Percentiles rank a stretch among this genome's conserved stretches.
These are phyloP conservation scores for Chara braunii DNA, from an alignment of 139 green algal species.

Conservation along the genomic window DNA sequence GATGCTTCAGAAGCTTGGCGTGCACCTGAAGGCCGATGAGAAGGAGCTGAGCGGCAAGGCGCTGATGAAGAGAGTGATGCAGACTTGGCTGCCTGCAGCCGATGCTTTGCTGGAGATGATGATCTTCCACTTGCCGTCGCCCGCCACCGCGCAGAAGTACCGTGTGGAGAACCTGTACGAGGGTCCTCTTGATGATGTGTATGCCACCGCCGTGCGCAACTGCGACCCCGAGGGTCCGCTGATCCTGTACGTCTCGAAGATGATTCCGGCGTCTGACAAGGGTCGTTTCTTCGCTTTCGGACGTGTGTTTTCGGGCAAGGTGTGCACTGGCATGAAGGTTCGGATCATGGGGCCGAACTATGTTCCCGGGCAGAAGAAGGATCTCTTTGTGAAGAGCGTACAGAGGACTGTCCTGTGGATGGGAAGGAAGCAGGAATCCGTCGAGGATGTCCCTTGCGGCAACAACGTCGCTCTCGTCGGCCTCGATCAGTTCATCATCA, in stretches of 20 bases:
- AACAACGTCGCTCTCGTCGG: slow-evolving; percentile 98
- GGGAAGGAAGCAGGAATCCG: slow-evolving; percentile 90
- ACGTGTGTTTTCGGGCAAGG: slow-evolving; percentile 89
- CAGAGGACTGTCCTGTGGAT: slow-evolving; percentile 99
- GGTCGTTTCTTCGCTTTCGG: slow-evolving; percentile 98
- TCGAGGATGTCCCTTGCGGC: slow-evolving; percentile 95
- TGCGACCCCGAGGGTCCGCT: slow-evolving; percentile 90
- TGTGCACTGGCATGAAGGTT: slow-evolving; percentile 89
- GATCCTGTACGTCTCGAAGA: slow-evolving; percentile 99
- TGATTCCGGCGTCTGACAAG: slow-evolving; percentile 97
- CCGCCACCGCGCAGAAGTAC: slow-evolving; percentile 84
- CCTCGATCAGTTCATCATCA: slow-evolving; percentile 98
- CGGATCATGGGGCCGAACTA: slow-evolving; percentile 99
- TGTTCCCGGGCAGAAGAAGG: slow-evolving; percentile 95
- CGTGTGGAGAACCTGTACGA: slow-evolving; percentile 96
- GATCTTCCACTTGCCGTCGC: slow-evolving; percentile 73
- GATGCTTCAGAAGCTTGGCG: slow-evolving; percentile 85
- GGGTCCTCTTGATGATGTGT: slow-evolving; percentile 89
- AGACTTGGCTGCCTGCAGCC: slow-evolving; percentile 86
- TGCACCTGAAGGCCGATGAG: slow-evolving; percentile 83
- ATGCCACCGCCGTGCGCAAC: slow-evolving; percentile 85
- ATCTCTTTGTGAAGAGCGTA: slow-evolving; percentile 96
- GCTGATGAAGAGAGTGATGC: slow-evolving; percentile 71
- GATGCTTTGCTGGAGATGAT: slow-evolving; percentile 98
- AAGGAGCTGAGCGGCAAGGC: slow-evolving; percentile 92